phyloP scores from a whole-genome alignment of 2,329 filamentous ascomycete species.

The Trichophyton rubrum region DNA sequence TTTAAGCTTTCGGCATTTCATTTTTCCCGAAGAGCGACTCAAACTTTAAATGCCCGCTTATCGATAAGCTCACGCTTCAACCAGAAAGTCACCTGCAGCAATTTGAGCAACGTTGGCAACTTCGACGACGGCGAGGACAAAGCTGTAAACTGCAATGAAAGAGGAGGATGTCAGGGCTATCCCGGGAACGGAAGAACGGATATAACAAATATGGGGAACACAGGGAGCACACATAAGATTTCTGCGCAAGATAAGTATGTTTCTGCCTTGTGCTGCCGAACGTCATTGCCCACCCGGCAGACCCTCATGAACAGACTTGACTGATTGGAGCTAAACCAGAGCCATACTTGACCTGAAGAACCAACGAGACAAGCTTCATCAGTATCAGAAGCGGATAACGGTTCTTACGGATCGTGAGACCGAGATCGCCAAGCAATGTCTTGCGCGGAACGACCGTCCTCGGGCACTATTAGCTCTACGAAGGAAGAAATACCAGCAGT shows the following conservation, averaged over 20 bases:
- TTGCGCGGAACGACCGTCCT: constrained; percentile 65
- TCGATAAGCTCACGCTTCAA: neutral
- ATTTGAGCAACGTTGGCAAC: neutral
- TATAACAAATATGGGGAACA: constrained; percentile 48
- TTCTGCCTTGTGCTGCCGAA: neutral
- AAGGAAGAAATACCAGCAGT: constrained; percentile 93
- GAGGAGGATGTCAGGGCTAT: neutral
- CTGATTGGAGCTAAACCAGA: constrained; percentile 36
- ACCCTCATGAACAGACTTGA: neutral
- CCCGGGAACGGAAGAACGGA: neutral
- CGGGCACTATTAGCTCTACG: constrained; percentile 78
- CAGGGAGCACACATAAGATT: constrained; percentile 51
- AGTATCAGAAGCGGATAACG: constrained; percentile 85
- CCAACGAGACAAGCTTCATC: constrained; percentile 92
- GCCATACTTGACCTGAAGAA: constrained; percentile 96
- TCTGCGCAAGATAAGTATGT: constrained; percentile 75
- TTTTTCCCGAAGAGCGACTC: neutral
- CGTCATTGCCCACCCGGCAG: neutral
- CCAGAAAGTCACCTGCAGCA: too few relatives aligned
- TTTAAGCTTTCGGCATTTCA: neutral
- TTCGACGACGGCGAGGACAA: neutral
- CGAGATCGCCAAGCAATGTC: constrained; percentile 69
- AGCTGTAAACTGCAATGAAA: neutral
- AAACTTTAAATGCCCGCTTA: neutral
- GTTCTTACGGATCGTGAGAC: constrained; percentile 79